These are phyloP conservation scores for Fusarium camptoceras DNA, from an alignment of 2,329 filamentous ascomycete species.

Conservation along the genomic window DNA sequence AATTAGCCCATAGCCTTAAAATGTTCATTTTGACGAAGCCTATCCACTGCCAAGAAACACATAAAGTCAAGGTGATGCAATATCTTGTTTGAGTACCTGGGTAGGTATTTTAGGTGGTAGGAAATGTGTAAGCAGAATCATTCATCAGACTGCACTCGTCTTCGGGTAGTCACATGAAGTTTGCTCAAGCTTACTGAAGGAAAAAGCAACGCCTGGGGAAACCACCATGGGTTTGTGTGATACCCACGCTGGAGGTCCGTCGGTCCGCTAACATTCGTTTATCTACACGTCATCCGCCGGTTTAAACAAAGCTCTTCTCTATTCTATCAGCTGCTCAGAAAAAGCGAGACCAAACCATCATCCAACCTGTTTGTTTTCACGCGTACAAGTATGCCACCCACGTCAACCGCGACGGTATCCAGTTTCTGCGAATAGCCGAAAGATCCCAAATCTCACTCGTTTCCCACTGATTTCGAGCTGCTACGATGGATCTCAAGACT, in stretches of 20 bases:
- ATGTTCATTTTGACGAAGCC: background rate
- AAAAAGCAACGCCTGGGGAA: background rate
- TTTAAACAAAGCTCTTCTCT: background rate
- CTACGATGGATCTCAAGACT: constrained; percentile 42
- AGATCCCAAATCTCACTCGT: background rate
- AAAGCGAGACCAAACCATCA: background rate
- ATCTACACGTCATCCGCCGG: constrained; percentile 13
- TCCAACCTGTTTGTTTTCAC: background rate
- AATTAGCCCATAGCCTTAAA: background rate
- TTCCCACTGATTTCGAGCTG: background rate
- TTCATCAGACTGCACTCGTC: background rate
- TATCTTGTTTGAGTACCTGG: background rate
- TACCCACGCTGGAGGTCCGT: background rate
- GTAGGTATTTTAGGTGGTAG: background rate
- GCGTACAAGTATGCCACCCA: constrained; percentile 1
- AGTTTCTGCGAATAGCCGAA: constrained; percentile 4
- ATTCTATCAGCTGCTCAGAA: background rate
- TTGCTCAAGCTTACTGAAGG: background rate
- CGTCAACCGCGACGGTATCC: background rate
- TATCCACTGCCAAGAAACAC: background rate
- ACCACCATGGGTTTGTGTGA: background rate
- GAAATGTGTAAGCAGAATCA: background rate
- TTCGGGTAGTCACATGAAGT: background rate
- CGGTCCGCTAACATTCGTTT: background rate
- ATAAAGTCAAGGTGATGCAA: background rate